phyloP scores from a whole-genome alignment of 1,139 yeast genomes.

The Geotrichum siamense region DNA sequence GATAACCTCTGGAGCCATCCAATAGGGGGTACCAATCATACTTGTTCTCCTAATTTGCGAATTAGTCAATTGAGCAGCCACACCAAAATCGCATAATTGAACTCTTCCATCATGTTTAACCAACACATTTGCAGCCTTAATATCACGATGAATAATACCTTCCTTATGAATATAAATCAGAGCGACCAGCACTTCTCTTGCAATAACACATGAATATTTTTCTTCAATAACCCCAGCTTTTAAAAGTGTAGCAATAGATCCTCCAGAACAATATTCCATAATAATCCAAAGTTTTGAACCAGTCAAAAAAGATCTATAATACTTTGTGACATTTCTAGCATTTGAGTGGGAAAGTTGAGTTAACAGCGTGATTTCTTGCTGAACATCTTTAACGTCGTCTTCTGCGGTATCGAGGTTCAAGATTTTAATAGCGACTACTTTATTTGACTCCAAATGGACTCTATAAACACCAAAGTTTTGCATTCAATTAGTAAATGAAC shows the following conservation, averaged over 20 bases:
- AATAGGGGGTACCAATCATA: slow-evolving; percentile 97
- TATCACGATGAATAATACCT: slow-evolving; percentile 89
- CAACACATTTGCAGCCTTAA: slow-evolving; percentile 90
- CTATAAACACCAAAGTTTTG: slow-evolving; percentile 2
- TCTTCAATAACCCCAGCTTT: slow-evolving; percentile 89
- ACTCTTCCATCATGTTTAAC: slow-evolving; percentile 85
- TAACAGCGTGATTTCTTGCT: slow-evolving; percentile 81
- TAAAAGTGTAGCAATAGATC: slow-evolving; percentile 78
- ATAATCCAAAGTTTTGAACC: slow-evolving; percentile 93
- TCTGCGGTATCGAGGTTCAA: slow-evolving; percentile 85
- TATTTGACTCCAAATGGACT: slow-evolving; percentile 52
- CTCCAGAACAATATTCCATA: slow-evolving; percentile 98
- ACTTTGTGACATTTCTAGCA: slow-evolving; percentile 68
- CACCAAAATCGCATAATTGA: slow-evolving; percentile 94
- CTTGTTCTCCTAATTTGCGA: slow-evolving; percentile 76
- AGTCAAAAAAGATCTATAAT: slow-evolving; percentile 77
- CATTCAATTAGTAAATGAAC: neutral
- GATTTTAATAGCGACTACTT: slow-evolving; percentile 86
- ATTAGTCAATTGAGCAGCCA: slow-evolving; percentile 84
- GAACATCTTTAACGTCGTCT: slow-evolving; percentile 92
- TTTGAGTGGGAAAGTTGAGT: slow-evolving; percentile 78
- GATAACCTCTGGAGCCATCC: slow-evolving; percentile 99
- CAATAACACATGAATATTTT: slow-evolving; percentile 67
- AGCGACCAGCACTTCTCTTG: slow-evolving; percentile 74
- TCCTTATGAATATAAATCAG: slow-evolving; percentile 73